These are phyloP conservation scores for Aspergillus fijiensis DNA, from an alignment of 2,329 filamentous ascomycete genomes.

Conservation along the genomic window DNA sequence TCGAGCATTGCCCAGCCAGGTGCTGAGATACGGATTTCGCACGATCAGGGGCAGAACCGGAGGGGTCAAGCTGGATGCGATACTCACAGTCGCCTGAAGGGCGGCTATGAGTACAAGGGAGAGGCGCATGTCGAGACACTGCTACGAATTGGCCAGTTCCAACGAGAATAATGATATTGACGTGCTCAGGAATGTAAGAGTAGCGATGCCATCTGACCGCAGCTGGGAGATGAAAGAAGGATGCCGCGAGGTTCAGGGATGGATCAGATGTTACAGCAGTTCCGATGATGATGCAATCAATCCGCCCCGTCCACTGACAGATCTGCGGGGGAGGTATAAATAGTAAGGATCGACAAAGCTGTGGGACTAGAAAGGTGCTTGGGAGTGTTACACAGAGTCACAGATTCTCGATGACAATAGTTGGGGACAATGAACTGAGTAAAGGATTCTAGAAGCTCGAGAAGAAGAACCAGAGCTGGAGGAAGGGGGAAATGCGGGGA, in stretches of 20 bases:
- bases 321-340: neutral
- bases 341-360: slow-evolving; percentile 3
- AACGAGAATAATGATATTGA: neutral
- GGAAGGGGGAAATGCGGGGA: slow-evolving; percentile 11
- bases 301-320: neutral
- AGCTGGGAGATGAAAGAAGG: neutral
- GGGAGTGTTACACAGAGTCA: too few relatives aligned
- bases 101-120: slow-evolving; percentile 33
- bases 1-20: slow-evolving; percentile 72
- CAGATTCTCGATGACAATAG: too few relatives aligned
- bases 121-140: slow-evolving; percentile 29
- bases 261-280: neutral
- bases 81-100: slow-evolving; percentile 43
- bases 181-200: neutral
- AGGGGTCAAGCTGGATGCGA: slow-evolving; percentile 56
- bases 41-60: slow-evolving; percentile 73
- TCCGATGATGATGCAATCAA: slow-evolving; percentile 18
- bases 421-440: neutral
- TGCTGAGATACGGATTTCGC: slow-evolving; percentile 72
- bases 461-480: neutral
- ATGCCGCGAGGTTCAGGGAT: neutral
- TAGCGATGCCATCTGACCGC: neutral
- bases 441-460: neutral
- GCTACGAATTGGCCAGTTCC: neutral
- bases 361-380: neutral